Evolutionary conservation across 306 rosid species (phyloP).

Genomic region (Sechiopsis laciniata): DNA sequence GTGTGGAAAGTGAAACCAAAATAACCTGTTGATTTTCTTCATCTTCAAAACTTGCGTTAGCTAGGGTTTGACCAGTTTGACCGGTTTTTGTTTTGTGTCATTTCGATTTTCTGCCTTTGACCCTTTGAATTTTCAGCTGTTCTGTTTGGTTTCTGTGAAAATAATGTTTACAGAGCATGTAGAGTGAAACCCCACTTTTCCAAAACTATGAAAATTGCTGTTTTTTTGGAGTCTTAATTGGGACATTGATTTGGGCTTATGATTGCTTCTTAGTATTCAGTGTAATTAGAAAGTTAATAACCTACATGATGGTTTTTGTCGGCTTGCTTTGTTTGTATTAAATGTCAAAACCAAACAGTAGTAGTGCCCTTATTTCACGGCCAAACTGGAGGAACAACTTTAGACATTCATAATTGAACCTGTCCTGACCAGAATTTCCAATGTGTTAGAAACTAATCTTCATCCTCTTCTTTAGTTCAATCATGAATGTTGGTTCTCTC

Average conservation of each 20-base stretch:
- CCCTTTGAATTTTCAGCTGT: constrained; percentile 30
- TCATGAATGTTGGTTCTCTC: not conserved
- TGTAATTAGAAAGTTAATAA: constrained; percentile 10
- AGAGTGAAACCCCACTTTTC: constrained; percentile 13
- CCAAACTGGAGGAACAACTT: constrained; percentile 41
- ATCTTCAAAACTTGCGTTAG: constrained; percentile 32
- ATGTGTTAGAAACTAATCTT: not conserved
- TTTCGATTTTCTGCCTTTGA: constrained; percentile 21
- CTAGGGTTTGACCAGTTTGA: constrained; percentile 19
- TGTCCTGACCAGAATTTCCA: not conserved
- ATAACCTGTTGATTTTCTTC: constrained; percentile 20
- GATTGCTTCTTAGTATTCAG: not conserved
- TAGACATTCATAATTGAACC: constrained; percentile 3
- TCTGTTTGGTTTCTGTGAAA: constrained; percentile 36
- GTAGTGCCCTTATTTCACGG: constrained; percentile 54
- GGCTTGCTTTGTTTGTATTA: constrained; percentile 21
- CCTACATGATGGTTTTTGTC: constrained; percentile 12
- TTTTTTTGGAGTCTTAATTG: not conserved
- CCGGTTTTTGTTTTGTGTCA: constrained; percentile 14
- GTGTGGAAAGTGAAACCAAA: not conserved
- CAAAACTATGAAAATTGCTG: constrained; percentile 4
- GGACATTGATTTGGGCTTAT: not conserved
- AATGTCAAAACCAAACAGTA: constrained; percentile 29
- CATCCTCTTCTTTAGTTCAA: not conserved
- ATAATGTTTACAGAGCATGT: not conserved